These are phyloP conservation scores for Chrysopogon serrulatus DNA, from an alignment of 176 grass and related monocot genomes.

Conservation along the genomic window DNA sequence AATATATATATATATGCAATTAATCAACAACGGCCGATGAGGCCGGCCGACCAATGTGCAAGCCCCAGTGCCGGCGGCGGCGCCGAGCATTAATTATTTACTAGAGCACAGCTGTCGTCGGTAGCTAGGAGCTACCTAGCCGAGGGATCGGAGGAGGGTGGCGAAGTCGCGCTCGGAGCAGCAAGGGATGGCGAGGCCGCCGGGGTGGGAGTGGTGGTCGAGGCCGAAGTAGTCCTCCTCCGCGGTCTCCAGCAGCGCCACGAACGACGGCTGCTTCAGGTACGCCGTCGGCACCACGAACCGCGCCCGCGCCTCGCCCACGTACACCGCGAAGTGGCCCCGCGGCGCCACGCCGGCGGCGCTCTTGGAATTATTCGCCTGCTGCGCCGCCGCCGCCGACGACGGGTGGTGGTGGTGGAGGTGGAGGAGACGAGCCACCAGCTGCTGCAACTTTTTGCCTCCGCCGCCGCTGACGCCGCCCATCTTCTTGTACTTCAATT, in stretches of 20 bases:
- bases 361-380: no score
- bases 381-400: no score
- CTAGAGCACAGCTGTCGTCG: no score
- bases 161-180: slow-evolving; percentile 42
- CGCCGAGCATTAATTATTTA: no score
- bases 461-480: background rate
- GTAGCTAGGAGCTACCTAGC: no score
- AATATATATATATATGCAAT: no score
- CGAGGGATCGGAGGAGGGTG: slow-evolving; percentile 5
- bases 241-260: slow-evolving; percentile 43
- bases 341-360: slow-evolving; percentile 23
- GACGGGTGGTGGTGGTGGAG: background rate
- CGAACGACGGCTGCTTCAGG: slow-evolving; percentile 49
- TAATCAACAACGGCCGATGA: no score
- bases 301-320: no score
- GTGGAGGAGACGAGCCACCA: slow-evolving; percentile 42
- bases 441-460: slow-evolving; percentile 37
- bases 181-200: slow-evolving; percentile 33
- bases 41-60: no score
- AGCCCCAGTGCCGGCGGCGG: no score
- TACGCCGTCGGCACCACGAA: slow-evolving; percentile 52
- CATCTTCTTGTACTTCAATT: no score
- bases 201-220: slow-evolving; percentile 31
- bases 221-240: slow-evolving; percentile 63
- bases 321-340: slow-evolving; percentile 51